Conservation (phyloP, 495 filamentous ascomycete species). For the Tuber indicum region DNA sequence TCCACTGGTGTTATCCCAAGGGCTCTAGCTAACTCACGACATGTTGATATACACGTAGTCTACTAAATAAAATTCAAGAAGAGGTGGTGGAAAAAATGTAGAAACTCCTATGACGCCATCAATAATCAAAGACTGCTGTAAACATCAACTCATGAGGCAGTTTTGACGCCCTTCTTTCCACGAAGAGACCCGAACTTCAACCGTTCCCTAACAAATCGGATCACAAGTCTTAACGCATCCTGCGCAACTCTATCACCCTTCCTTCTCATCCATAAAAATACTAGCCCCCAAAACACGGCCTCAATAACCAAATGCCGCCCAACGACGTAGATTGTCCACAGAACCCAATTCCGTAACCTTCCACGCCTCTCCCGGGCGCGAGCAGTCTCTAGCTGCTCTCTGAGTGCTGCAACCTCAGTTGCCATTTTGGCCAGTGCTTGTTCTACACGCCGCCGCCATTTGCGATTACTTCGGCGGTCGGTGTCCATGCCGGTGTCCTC, state of each 20-base stretch:
- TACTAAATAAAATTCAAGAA: background rate
- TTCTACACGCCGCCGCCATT: conserved; percentile 77
- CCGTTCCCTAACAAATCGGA: conserved; percentile 57
- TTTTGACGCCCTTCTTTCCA: conserved; percentile 12
- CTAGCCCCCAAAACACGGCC: conserved; percentile 57
- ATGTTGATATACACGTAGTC: background rate
- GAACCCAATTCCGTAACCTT: conserved; percentile 59
- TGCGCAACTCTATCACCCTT: conserved; percentile 72
- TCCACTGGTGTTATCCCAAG: background rate
- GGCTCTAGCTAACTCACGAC: background rate
- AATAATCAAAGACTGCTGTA: background rate
- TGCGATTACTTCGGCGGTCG: conserved; percentile 29
- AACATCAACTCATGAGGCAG: background rate
- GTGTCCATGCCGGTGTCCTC: conserved; percentile 47
- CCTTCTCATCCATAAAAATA: conserved; percentile 72
- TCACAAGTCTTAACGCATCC: conserved; percentile 60
- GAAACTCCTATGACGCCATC: background rate
- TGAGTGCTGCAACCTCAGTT: conserved; percentile 84
- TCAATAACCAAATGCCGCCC: conserved; percentile 70
- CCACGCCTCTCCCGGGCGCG: conserved; percentile 52
- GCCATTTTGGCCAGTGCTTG: conserved; percentile 82
- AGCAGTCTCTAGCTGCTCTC: conserved; percentile 77
- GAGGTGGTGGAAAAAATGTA: background rate
- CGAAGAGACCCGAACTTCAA: conserved; percentile 47
- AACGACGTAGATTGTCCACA: conserved; percentile 63